Conservation (phyloP, 768 basidiomycete species). For the Tubosaeta sp. region DNA sequence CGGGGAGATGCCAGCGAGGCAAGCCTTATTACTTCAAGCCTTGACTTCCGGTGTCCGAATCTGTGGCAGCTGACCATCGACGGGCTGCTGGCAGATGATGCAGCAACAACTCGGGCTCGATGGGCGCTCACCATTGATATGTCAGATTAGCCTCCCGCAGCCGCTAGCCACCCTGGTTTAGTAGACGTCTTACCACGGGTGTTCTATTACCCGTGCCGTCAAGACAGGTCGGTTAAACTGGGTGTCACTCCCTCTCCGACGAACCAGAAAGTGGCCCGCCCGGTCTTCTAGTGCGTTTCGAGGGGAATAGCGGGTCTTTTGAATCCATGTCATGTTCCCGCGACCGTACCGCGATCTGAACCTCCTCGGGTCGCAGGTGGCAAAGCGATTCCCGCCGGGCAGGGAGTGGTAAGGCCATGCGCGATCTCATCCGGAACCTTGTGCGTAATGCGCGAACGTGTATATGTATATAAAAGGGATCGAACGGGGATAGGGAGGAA, state of each 20-base stretch:
- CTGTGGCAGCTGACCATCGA: constrained; percentile 16
- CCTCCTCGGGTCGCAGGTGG: constrained; percentile 10
- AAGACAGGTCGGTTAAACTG: background rate
- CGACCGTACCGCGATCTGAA: constrained; percentile 26
- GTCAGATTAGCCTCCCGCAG: constrained; percentile 22
- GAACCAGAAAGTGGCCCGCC: background rate
- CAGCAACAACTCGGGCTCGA: constrained; percentile 15
- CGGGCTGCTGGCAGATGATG: constrained; percentile 23
- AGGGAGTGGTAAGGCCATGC: background rate
- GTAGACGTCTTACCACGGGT: constrained; percentile 13
- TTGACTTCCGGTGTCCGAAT: constrained; percentile 12
- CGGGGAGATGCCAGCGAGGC: constrained; percentile 15
- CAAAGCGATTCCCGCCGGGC: constrained; percentile 10
- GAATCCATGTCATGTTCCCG: constrained; percentile 15
- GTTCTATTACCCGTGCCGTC: constrained; percentile 2
- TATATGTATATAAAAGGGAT: constrained; percentile 11
- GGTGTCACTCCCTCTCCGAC: background rate
- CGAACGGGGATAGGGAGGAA: constrained; percentile 16
- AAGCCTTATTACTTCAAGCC: constrained; percentile 21
- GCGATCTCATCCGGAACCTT: constrained; percentile 8
- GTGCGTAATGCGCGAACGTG: constrained; percentile 1
- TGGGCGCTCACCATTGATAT: constrained; percentile 11
- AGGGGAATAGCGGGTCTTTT: constrained; percentile 13
- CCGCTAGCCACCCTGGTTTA: constrained; percentile 6
- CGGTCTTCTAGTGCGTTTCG: background rate